These are phyloP conservation scores for Chaetothyriales sp. DNA, from an alignment of 2,329 filamentous ascomycete genomes.

Conservation along the genomic window DNA sequence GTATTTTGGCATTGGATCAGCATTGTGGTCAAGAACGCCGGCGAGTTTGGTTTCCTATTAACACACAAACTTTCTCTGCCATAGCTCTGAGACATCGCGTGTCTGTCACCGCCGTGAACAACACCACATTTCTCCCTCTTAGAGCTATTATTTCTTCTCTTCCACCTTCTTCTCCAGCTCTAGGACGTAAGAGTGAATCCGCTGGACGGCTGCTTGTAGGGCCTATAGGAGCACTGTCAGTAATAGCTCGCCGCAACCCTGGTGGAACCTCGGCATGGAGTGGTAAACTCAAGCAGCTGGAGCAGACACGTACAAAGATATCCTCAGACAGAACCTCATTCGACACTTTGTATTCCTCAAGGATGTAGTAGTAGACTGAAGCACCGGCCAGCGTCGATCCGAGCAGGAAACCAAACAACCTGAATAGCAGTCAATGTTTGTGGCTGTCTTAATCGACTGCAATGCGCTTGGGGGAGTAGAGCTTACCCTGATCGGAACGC, in stretches of 20 bases:
- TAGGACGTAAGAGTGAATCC: slow-evolving; percentile 71
- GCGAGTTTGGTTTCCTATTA: background rate
- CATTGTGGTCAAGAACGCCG: background rate
- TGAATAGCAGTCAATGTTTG: slow-evolving; percentile 25
- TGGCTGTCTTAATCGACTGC: background rate
- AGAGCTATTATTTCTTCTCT: slow-evolving; percentile 21
- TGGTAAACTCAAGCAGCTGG: background rate
- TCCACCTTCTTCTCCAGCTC: slow-evolving; percentile 69
- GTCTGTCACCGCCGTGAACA: background rate
- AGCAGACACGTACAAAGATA: slow-evolving; percentile 63
- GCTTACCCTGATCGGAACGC: slow-evolving; percentile 61
- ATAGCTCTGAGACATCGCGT: background rate
- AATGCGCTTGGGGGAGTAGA: background rate
- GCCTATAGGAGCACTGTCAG: slow-evolving; percentile 40
- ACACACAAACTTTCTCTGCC: background rate
- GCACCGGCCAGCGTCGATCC: slow-evolving; percentile 67
- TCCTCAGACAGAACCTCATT: slow-evolving; percentile 91
- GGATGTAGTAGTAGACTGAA: slow-evolving; percentile 79
- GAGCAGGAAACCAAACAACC: slow-evolving; percentile 81
- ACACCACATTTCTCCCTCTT: background rate
- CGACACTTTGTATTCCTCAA: slow-evolving; percentile 84
- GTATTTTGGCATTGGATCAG: background rate
- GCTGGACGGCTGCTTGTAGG: slow-evolving; percentile 73
- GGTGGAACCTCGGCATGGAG: background rate
- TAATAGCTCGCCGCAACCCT: background rate